Evolutionary conservation across 1,284 basidiomycete species (phyloP).

Genomic region (Golubevia sp.): DNA sequence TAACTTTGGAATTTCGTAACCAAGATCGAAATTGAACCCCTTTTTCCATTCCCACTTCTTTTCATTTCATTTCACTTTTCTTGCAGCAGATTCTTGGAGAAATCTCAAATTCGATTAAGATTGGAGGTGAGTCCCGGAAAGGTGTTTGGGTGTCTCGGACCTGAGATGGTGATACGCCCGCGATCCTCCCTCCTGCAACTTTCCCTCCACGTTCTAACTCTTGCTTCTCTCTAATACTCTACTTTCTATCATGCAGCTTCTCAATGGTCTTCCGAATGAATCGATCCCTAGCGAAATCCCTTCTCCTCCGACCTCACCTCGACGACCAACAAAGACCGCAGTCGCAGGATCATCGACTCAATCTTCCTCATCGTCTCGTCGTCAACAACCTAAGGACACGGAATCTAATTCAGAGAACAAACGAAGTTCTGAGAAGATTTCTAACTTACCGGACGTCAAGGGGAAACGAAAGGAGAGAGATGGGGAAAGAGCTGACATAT

Average conservation of each 20-base stretch:
- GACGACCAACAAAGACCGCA: neutral
- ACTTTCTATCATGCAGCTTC: neutral
- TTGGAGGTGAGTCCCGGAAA: too few relatives aligned
- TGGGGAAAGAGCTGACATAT: neutral
- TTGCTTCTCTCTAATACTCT: neutral
- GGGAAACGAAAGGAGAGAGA: neutral
- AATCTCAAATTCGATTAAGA: too few relatives aligned
- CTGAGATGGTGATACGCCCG: too few relatives aligned
- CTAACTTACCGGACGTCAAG: neutral
- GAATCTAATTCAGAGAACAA: neutral
- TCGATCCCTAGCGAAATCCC: neutral
- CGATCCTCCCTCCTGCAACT: too few relatives aligned
- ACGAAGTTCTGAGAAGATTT: neutral
- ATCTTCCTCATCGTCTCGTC: neutral
- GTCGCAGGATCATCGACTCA: neutral
- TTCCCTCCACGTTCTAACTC: too few relatives aligned
- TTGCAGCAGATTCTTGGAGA: too few relatives aligned
- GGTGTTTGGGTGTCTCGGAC: too few relatives aligned
- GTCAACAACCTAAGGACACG: neutral
- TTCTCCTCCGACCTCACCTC: neutral
- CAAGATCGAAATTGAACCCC: too few relatives aligned
- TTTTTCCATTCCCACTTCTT: too few relatives aligned
- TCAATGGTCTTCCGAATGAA: neutral
- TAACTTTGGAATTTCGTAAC: too few relatives aligned
- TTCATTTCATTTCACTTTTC: too few relatives aligned